Evolutionary conservation across 805 yeast genomes (phyloP).

Genomic region (Yarrowia osloensis): DNA sequence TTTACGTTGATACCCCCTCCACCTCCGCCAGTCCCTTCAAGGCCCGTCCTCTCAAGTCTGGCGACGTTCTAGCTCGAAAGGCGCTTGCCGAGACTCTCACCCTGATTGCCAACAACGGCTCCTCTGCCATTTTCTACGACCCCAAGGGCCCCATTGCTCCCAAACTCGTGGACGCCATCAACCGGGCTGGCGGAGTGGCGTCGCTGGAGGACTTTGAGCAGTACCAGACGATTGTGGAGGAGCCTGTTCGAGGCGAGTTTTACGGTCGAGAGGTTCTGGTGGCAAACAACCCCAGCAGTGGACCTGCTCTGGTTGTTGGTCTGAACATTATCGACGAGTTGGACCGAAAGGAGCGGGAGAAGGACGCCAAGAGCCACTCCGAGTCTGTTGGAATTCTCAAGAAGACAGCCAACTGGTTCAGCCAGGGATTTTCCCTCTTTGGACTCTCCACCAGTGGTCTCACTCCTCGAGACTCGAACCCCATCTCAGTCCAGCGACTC

Average conservation of each 20-base stretch:
- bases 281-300: constrained; percentile 76
- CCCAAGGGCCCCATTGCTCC: constrained; percentile 74
- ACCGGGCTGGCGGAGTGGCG: constrained; percentile 66
- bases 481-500: constrained; percentile 61
- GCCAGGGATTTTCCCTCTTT: background rate
- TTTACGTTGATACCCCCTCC: constrained; percentile 30
- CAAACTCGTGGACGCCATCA: constrained; percentile 54
- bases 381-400: background rate
- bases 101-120: constrained; percentile 72
- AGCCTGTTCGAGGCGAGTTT: constrained; percentile 48
- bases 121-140: constrained; percentile 77
- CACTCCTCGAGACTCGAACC: constrained; percentile 46
- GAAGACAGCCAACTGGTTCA: background rate
- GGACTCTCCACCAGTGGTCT: background rate
- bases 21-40: background rate
- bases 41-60: constrained; percentile 42
- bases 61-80: constrained; percentile 64
- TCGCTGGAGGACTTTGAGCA: constrained; percentile 62
- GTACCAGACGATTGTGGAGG: constrained; percentile 56
- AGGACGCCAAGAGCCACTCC: constrained; percentile 25
- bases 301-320: constrained; percentile 78
- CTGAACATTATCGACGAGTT: constrained; percentile 60
- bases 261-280: constrained; percentile 53
- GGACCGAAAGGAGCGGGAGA: constrained; percentile 39
- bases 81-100: constrained; percentile 66